phyloP scores from a whole-genome alignment of 306 rosid species.

The Pterocarpus macrocarpus region DNA sequence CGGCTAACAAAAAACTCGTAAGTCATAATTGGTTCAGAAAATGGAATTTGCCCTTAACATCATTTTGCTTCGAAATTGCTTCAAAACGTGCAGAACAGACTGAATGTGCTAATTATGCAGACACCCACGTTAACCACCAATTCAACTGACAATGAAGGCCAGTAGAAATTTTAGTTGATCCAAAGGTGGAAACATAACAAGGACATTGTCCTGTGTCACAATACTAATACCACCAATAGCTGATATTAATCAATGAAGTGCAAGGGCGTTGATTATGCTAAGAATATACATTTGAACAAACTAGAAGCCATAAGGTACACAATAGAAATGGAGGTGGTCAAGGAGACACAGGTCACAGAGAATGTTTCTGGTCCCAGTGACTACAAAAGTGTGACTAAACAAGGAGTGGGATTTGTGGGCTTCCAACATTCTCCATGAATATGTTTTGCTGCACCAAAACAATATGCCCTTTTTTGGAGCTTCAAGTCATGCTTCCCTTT shows the following conservation, averaged over 20 bases:
- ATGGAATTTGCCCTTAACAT: constrained; percentile 38
- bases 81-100: constrained; percentile 55
- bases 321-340: constrained; percentile 55
- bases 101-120: constrained; percentile 48
- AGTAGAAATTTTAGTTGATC: constrained; percentile 40
- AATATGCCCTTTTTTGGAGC: constrained; percentile 41
- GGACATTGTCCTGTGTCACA: constrained; percentile 2
- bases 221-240: constrained; percentile 20
- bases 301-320: background rate
- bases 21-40: constrained; percentile 35
- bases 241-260: constrained; percentile 2
- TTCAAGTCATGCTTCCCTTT: constrained; percentile 43
- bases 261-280: constrained; percentile 33
- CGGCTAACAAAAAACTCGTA: constrained; percentile 13
- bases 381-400: constrained; percentile 52
- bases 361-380: constrained; percentile 73
- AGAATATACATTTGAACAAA: constrained; percentile 46
- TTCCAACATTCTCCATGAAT: constrained; percentile 65
- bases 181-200: constrained; percentile 40
- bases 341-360: constrained; percentile 75
- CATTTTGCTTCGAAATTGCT: constrained; percentile 52
- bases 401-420: constrained; percentile 48
- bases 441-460: constrained; percentile 61
- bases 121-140: constrained; percentile 52
- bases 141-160: constrained; percentile 51